These are phyloP conservation scores for Huntiella abstrusa DNA, from an alignment of 2,329 filamentous ascomycete genomes.

Conservation along the genomic window DNA sequence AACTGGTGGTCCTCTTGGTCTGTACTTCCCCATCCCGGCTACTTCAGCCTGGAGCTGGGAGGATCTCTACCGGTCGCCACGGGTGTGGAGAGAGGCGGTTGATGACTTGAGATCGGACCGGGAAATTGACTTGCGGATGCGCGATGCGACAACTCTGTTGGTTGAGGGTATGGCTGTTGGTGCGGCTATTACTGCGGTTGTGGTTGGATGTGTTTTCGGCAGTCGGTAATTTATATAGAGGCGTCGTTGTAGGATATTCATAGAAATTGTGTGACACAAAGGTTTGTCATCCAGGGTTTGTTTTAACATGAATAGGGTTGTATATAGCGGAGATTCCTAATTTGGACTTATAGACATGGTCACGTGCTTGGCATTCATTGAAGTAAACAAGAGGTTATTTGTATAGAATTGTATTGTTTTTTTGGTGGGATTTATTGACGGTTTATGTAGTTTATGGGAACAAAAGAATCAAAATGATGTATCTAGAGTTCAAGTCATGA, in stretches of 20 bases:
- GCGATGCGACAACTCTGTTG: constrained; percentile 50
- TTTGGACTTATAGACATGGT: no score
- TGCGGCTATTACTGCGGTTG: constrained; percentile 21
- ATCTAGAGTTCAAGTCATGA: no score
- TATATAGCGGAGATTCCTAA: no score
- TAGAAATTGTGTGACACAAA: neutral
- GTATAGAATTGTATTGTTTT: no score
- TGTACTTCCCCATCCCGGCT: constrained; percentile 9
- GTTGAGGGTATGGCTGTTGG: constrained; percentile 32
- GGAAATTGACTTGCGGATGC: constrained; percentile 42
- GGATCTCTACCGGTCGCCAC: constrained; percentile 7
- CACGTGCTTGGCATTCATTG: no score
- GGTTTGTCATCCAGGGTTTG: no score
- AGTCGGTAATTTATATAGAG: no score
- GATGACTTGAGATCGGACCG: constrained; percentile 25
- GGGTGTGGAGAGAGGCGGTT: constrained; percentile 6
- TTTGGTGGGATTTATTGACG: no score
- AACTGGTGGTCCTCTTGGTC: constrained; percentile 1
- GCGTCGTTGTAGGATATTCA: neutral
- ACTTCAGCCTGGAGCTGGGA: constrained; percentile 5
- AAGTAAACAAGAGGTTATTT: no score
- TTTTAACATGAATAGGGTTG: no score
- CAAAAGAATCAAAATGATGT: no score
- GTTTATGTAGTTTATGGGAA: no score
- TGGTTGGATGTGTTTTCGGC: constrained; percentile 1